phyloP scores from a whole-genome alignment of 106 monocot genomes.

The Cymbidium sinense region DNA sequence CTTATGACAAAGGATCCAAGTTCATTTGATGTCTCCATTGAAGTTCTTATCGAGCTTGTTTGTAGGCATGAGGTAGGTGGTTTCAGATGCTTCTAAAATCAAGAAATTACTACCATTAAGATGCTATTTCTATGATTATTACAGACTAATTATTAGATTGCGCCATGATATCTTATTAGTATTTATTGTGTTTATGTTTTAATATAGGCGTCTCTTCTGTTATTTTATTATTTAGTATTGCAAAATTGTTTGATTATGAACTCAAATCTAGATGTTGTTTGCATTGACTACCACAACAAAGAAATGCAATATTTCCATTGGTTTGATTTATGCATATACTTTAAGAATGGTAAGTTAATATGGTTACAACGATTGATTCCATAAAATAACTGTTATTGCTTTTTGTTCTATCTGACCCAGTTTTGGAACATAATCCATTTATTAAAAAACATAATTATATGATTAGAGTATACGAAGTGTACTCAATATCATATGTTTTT shows the following conservation, averaged over 20 bases:
- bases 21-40: constrained; percentile 89
- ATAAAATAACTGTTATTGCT: not conserved
- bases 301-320: not conserved
- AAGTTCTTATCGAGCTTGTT: constrained; percentile 89
- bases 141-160: not conserved
- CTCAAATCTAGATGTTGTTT: not conserved
- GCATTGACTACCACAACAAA: not conserved
- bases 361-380: not conserved
- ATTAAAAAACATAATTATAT: not conserved
- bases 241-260: not conserved
- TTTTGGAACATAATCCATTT: not conserved
- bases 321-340: not conserved
- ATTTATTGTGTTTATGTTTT: not conserved
- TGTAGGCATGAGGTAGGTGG: constrained; percentile 76
- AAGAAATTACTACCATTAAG: not conserved
- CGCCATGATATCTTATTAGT: not conserved
- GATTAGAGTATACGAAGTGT: not conserved
- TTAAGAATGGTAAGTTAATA: not conserved
- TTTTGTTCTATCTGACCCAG: not conserved
- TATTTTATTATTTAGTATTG: not conserved
- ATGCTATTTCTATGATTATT: not conserved
- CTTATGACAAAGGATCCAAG: constrained; percentile 38
- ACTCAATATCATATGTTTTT: not conserved
- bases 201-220: not conserved
- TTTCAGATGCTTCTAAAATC: not conserved